Conservation (phyloP, 805 yeast species). For the Candida tammaniensis region DNA sequence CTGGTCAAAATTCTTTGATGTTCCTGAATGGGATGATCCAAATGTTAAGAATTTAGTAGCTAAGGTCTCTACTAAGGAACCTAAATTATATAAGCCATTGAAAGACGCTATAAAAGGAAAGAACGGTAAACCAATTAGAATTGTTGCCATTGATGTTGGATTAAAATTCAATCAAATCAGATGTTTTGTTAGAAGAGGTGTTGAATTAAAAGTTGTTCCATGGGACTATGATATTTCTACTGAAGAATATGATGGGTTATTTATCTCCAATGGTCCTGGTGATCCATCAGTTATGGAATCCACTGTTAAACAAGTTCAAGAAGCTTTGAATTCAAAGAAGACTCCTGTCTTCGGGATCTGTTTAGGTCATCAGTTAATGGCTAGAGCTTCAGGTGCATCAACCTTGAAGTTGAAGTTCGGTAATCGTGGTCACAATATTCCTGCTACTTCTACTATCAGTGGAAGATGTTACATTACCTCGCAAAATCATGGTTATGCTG, state of each 20-base stretch:
- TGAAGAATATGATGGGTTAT: constrained; percentile 91
- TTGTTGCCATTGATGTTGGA: constrained; percentile 94
- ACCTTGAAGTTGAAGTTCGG: constrained; percentile 93
- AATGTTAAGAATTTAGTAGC: constrained; percentile 90
- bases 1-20: constrained; percentile 64
- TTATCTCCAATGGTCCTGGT: constrained; percentile 98
- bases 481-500: constrained; percentile 98
- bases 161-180: constrained; percentile 97
- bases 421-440: constrained; percentile 99
- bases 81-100: constrained; percentile 74
- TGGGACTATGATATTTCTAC: constrained; percentile 83
- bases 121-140: constrained; percentile 76
- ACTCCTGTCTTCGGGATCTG: constrained; percentile 97
- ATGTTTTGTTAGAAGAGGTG: constrained; percentile 94
- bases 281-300: constrained; percentile 86
- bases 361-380: constrained; percentile 95
- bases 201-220: constrained; percentile 92
- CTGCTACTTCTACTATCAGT: constrained; percentile 82
- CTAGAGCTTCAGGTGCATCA: constrained; percentile 92
- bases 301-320: constrained; percentile 58
- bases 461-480: constrained; percentile 98
- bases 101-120: constrained; percentile 49
- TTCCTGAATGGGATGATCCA: constrained; percentile 93
- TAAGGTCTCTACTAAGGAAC: constrained; percentile 75
- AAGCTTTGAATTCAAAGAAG: constrained; percentile 59